Evolutionary conservation across 2,329 filamentous ascomycete species (phyloP), one percentile per base, ranked within the genome.

Genomic region (Aspergillus sp.): DNA sequence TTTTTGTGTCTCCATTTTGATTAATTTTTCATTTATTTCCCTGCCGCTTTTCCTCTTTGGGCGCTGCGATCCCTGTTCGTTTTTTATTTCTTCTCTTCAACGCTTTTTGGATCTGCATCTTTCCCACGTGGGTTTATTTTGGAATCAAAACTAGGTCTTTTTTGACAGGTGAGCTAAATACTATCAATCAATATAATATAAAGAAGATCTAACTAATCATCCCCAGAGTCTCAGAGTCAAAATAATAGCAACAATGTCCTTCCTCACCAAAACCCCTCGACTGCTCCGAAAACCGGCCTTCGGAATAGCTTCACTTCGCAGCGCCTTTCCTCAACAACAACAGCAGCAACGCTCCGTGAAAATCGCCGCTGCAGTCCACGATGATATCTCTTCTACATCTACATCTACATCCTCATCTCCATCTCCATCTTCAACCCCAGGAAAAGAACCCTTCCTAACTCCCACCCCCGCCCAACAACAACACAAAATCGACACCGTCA

Each of bases 401-500:
- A n/a, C 12, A 34, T 19, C 12, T 8, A 8, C 33, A 6, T 34
- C 33, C 27, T 48, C 37, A 40, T 40, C 28, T 34, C 41, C 13
- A 33, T 36, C 29, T 42, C 33, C 12, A 34, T 19, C 12, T 8
- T 34, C 33, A 34, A 34, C 33, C n/a, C 3, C 34, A 36, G 13
- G 12, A 8, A 27, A 19, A 36, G 13, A 12, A 19, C 34, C 34
- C 12, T 10, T 26, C 34, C 19, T 19, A 36, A 12, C 27, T 19
- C 34, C 19, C 34, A 27, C 10, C 9, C 45, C 19, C 31, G 30
- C 12, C 31, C 39, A 42, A 30, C 30, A 41, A 37, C 37, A 40
- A 31, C 27, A 28, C 46, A 32, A 40, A 35, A 33, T 59, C 31
- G 60, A 65, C 33, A 33, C 49, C 10, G 30, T 58, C 1, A 56